phyloP scores from a whole-genome alignment of 1,284 basidiomycete species.

The Fomitopsis palustris region DNA sequence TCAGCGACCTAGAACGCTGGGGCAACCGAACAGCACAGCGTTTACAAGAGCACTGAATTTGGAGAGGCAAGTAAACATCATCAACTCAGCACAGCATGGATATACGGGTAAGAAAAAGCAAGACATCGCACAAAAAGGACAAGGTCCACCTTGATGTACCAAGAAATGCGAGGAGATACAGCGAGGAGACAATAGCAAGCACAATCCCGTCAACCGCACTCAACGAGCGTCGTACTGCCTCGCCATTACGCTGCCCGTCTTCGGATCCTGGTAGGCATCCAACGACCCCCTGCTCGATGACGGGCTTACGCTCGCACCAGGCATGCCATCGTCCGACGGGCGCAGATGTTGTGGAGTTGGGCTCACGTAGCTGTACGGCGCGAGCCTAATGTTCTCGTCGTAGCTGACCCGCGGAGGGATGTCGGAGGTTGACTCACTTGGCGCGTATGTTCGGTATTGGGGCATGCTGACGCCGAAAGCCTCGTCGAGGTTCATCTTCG shows the following conservation, averaged over 20 bases:
- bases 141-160: background rate
- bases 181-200: background rate
- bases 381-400: constrained; percentile 44
- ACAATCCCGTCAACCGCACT: background rate
- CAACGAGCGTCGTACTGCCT: background rate
- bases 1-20: too few species aligned
- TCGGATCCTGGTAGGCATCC: background rate
- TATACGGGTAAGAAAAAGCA: background rate
- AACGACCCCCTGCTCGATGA: background rate
- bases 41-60: too few species aligned
- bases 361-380: constrained; percentile 35
- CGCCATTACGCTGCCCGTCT: background rate
- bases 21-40: too few species aligned
- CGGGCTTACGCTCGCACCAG: background rate
- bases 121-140: background rate
- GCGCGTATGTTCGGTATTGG: constrained; percentile 7
- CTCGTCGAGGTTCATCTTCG: constrained; percentile 40
- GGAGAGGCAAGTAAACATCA: too few species aligned
- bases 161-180: background rate
- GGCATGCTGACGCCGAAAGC: constrained; percentile 46
- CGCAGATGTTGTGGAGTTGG: background rate
- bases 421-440: constrained; percentile 6
- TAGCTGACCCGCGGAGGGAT: constrained; percentile 29
- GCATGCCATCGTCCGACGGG: background rate
- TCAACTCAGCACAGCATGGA: background rate